Percentiles rank a stretch among this genome's conserved stretches.
These are phyloP conservation scores for Wallacemonas rigidus DNA, from an alignment of 208 protist genomes.

Conservation along the genomic window DNA sequence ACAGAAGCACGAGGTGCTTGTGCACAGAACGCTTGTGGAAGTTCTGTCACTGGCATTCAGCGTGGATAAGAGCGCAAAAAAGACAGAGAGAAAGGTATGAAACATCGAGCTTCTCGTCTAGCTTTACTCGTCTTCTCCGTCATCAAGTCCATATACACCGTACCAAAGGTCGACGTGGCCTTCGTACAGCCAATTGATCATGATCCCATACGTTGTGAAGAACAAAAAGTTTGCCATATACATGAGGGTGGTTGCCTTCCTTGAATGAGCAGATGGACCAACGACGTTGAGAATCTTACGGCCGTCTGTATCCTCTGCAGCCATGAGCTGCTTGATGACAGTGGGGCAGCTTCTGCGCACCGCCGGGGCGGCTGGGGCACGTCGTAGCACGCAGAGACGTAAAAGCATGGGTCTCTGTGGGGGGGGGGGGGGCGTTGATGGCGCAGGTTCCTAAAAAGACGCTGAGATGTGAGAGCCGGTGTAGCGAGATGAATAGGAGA, in stretches of 20 bases:
- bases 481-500: no score
- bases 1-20: no score
- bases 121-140: slow-evolving; percentile 51
- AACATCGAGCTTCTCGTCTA: no score
- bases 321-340: slow-evolving; percentile 6
- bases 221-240: slow-evolving; percentile 41
- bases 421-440: not conserved
- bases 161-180: slow-evolving; percentile 82
- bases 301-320: slow-evolving; percentile 3
- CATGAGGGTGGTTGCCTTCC: slow-evolving; percentile 27
- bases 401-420: not conserved
- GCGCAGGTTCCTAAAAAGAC: not conserved
- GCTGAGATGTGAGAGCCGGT: no score
- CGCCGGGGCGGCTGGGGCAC: not conserved
- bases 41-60: no score
- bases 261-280: slow-evolving; percentile 24
- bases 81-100: not conserved
- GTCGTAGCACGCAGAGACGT: not conserved
- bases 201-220: slow-evolving; percentile 71
- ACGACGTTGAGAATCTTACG: slow-evolving; percentile 27
- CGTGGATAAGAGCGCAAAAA: no score
- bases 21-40: no score
- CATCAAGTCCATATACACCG: slow-evolving; percentile 70
- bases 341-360: not conserved
- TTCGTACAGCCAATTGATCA: slow-evolving; percentile 80